Evolutionary conservation across 2,329 filamentous ascomycete species (phyloP).

Genomic region (Colletotrichum orbiculare): DNA sequence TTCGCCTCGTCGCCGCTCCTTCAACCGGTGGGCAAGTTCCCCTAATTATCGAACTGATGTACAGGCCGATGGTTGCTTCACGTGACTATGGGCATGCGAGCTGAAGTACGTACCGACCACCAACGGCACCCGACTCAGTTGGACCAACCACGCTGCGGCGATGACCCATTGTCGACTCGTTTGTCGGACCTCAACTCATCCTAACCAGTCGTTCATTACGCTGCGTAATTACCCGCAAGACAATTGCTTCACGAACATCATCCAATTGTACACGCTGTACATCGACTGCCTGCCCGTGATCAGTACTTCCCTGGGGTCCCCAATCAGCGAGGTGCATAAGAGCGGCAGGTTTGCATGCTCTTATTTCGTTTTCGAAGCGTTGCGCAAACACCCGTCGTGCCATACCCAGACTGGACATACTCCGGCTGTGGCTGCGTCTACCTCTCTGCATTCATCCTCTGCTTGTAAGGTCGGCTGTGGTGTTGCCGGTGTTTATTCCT

Average conservation of each 20-base stretch:
- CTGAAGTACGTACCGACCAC: too few relatives aligned
- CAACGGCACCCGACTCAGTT: too few relatives aligned
- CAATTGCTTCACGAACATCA: not conserved
- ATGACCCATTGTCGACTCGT: too few relatives aligned
- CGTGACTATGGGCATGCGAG: not conserved
- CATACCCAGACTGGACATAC: conserved; percentile 9
- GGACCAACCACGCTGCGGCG: too few relatives aligned
- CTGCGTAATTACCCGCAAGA: too few relatives aligned
- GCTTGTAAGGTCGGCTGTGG: not conserved
- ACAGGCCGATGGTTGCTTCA: not conserved
- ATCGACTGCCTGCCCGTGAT: not conserved
- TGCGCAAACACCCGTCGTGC: conserved; percentile 22
- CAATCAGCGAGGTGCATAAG: conserved; percentile 20
- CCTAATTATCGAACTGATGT: not conserved
- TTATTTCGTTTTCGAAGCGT: conserved; percentile 1
- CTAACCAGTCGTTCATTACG: not conserved
- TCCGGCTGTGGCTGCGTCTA: conserved; percentile 9
- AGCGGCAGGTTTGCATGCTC: conserved; percentile 21
- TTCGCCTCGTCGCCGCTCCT: not conserved
- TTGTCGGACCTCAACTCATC: not conserved
- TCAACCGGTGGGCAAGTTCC: not conserved
- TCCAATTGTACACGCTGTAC: not conserved
- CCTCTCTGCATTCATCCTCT: conserved; percentile 6
- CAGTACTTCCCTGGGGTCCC: conserved; percentile 10
- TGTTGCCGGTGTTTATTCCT: not conserved